Evolutionary conservation across 2,329 filamentous ascomycete species (phyloP), one percentile per base, ranked within the genome.

Genomic region (Purpureocillium lavendulum): DNA sequence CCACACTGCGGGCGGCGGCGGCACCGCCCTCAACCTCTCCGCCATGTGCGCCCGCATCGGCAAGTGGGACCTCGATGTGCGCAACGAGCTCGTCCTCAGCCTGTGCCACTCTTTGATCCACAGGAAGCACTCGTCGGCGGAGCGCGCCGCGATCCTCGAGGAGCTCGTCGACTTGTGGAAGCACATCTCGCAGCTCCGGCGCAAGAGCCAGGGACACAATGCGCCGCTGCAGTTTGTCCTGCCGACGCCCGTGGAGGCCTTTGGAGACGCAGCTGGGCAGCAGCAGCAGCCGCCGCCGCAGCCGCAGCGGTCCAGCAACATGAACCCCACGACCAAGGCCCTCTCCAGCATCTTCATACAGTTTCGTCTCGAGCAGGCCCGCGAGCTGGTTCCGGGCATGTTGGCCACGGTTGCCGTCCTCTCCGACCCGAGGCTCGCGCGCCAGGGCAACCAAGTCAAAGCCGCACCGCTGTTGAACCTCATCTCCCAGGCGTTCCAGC

Each of bases 131-230:
- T 26, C 42, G 4, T 39, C 39, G 7, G 21, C 33, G 3, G 31
- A 45, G 6, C 50, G 54, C 17, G 41, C 36, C 2, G 36, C 26
- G 33, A 16, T 59, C 14, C 35, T 56, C 31, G 39, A 49, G 0
- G 58, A 64, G 43, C 48, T 64, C 4, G 30, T 62, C 24, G 49
- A 51, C 11, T 41, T 64, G 38, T 65, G 62, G 62, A 55, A 57
- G 46, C 58, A 62, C 40, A 42, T 64, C 12, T 61, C 62, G 2
- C 56, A 59, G 37, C 45, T 64, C 30, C 54, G 48, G 32, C 53
- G 61, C 10, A 42, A 37, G 5, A 52, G 53, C n/a, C 55, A 59
- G 32, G 26, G 40, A 7, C n/a, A 24, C 14, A 12, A 18, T 38
- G 38, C 10, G 12, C 35, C 39, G 1, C 39, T 50, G 4, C 46